Evolutionary conservation across 176 grass and related monocot species (phyloP), one percentile per base, ranked within the genome.

Genomic region (Musa acuminata): DNA sequence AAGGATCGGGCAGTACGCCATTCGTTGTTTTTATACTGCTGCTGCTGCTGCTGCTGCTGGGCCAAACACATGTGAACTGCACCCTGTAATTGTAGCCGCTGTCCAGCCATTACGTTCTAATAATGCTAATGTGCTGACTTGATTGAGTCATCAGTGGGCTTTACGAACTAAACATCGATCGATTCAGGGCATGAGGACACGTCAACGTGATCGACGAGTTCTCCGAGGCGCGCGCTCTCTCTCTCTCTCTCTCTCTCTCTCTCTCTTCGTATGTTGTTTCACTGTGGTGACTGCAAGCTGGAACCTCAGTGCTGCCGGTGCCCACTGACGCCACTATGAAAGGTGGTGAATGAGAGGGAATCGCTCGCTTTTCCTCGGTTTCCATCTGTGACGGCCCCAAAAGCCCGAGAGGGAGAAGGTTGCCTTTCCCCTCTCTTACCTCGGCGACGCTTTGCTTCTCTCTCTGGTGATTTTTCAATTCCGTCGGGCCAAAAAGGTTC

Each of bases 301-400:
- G 57, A 60, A 60, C 19, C 57, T n/a, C 57, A 17, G 17, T 60
- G 57, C 57, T 60, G 62, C 23, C 20, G 26, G 0, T 64, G 9
- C 67, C 14, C 43, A 51, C 67, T 50, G 19, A 19, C 48, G 21
- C 8, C 67, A 70, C 67, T 51, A 70, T 70, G 67, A 16, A 50
- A 70, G 67, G 67, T 70, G 67, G 67, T 70, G 67, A 19, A 14
- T 51, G 43, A 70, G 51, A 9, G 35, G 67, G 67, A 70, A 70
- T 70, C 48, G n/a, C 8, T 10, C 67, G 8, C 67, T 20, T n/a
- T 70, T 51, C 17, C 29, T 10, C 49, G 27, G 5, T 9, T 0
- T 49, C 11, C 63, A 22, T 67, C 29, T 43, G 24, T 67, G 26
- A 43, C 64, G 29, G 64, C 17, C 14, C 5, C 2, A 43, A 16